Conservation (phyloP, 495 filamentous ascomycete species). For the Aspergillus steynii region DNA sequence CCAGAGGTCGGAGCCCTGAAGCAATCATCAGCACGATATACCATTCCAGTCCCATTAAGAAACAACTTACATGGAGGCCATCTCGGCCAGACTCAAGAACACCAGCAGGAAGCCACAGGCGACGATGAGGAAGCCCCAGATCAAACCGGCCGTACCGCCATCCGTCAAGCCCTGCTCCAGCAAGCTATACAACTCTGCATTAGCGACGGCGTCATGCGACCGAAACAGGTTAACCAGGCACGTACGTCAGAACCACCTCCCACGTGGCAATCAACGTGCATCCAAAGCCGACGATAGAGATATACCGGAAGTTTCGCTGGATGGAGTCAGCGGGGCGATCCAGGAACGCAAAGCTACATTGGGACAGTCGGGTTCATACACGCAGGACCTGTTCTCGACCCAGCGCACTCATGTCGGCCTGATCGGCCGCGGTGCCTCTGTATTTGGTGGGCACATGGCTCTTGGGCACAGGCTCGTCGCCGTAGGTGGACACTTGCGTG, state of each 20-base stretch:
- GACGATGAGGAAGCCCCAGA: conserved; percentile 56
- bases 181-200: conserved; percentile 25
- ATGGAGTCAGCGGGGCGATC: conserved; percentile 10
- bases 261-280: conserved; percentile 48
- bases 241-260: conserved; percentile 51
- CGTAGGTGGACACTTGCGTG: conserved; percentile 1
- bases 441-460: conserved; percentile 39
- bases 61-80: conserved; percentile 60
- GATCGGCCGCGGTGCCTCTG: conserved; percentile 39
- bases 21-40: no score
- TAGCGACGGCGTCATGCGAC: conserved; percentile 6
- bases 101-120: conserved; percentile 50
- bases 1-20: conserved; percentile 49
- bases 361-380: conserved; percentile 21
- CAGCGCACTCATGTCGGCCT: conserved; percentile 44
- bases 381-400: conserved; percentile 45
- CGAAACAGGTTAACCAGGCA: not conserved
- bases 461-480: conserved; percentile 29
- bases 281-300: conserved; percentile 50
- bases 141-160: conserved; percentile 57
- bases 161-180: conserved; percentile 49
- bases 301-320: conserved; percentile 51
- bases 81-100: conserved; percentile 54
- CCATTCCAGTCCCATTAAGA: no score
- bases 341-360: not conserved